A percentile compares a stretch with the other conserved stretches of the same genome.
These are phyloP conservation scores for Dacryopinax spathularia DNA, from an alignment of 768 basidiomycete species.

Conservation along the genomic window DNA sequence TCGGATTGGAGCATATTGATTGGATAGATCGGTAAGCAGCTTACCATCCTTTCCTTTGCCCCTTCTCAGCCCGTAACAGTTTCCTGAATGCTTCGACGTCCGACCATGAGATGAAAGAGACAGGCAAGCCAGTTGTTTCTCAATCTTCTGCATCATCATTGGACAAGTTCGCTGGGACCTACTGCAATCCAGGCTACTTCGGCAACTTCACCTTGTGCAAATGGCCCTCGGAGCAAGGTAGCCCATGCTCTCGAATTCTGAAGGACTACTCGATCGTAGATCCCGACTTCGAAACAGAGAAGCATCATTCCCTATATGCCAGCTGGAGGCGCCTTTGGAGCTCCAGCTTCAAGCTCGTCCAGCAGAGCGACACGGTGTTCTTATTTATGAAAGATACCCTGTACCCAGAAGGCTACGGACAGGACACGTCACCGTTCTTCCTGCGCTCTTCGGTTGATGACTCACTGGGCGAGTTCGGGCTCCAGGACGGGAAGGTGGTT, in stretches of 20 bases:
- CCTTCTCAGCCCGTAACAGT: background rate
- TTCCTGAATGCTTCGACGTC: conserved; percentile 9
- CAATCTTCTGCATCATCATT: conserved; percentile 9
- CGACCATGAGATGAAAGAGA: conserved; percentile 16
- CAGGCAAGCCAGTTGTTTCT: conserved; percentile 1
- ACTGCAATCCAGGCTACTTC: conserved; percentile 26
- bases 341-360: background rate
- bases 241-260: conserved; percentile 17
- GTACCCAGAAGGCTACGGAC: background rate
- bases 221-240: conserved; percentile 14
- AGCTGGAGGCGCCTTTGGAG: background rate
- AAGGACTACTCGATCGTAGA: conserved; percentile 22
- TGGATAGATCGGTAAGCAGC: conserved; percentile 9
- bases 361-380: background rate
- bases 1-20: conserved; percentile 4
- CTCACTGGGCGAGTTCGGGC: background rate
- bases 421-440: background rate
- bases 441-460: background rate
- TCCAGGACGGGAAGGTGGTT: background rate
- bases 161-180: conserved; percentile 26
- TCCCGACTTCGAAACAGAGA: background rate
- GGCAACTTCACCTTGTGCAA: conserved; percentile 28
- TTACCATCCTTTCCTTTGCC: background rate
- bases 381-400: background rate
- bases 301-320: background rate